Evolutionary conservation across 495 filamentous ascomycete genomes (phyloP).

Genomic region (Beverwykella pulmonaria): DNA sequence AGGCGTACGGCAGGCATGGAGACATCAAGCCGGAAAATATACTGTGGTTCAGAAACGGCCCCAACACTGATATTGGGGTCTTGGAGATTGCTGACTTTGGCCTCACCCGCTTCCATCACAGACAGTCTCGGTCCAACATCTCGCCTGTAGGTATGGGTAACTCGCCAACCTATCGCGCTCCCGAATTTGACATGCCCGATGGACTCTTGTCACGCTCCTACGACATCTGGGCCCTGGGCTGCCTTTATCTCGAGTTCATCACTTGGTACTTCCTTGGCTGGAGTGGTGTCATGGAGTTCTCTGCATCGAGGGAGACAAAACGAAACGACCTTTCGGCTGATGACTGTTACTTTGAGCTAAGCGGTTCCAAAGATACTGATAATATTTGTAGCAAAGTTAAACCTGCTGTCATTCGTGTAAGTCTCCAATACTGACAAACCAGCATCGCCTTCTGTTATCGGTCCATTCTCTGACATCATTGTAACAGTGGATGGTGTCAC

Average conservation of each 20-base stretch:
- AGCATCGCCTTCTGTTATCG: neutral
- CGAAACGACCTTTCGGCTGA: no score
- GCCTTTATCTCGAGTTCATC: constrained; percentile 32
- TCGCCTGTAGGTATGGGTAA: neutral
- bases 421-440: neutral
- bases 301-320: neutral
- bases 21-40: constrained; percentile 11
- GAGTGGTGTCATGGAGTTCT: neutral
- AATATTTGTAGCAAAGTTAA: constrained; percentile 1
- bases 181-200: constrained; percentile 17
- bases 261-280: constrained; percentile 27
- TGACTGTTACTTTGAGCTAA: no score
- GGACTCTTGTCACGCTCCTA: constrained; percentile 16
- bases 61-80: neutral
- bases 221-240: constrained; percentile 35
- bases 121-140: constrained; percentile 16
- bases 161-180: constrained; percentile 21
- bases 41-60: neutral
- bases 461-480: no score
- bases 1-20: neutral
- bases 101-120: neutral
- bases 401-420: neutral
- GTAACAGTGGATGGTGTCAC: neutral
- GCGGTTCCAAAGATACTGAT: no score
- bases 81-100: constrained; percentile 24